Percentiles rank a stretch among this genome's conserved stretches.
These are phyloP conservation scores for Fusarium sp. DNA, from an alignment of 2,329 filamentous ascomycete genomes.

Conservation along the genomic window DNA sequence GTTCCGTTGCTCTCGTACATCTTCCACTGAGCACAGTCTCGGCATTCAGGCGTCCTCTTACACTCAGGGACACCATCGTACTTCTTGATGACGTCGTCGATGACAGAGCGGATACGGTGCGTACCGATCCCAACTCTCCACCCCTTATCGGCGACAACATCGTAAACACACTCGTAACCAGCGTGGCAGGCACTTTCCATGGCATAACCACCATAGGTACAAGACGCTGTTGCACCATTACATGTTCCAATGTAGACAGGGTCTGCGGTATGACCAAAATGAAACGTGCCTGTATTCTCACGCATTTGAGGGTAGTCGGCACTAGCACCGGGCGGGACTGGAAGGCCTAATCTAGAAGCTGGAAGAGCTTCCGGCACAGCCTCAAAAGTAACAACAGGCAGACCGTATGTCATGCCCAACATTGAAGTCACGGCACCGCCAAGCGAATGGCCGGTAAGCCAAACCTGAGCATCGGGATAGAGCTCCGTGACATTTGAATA, in stretches of 20 bases:
- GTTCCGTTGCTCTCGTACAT: slow-evolving; percentile 94
- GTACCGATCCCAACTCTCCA: slow-evolving; percentile 93
- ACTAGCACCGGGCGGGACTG: slow-evolving; percentile 81
- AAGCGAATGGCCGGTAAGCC: slow-evolving; percentile 92
- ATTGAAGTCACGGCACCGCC: slow-evolving; percentile 91
- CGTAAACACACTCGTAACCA: slow-evolving; percentile 88
- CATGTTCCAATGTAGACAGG: slow-evolving; percentile 94
- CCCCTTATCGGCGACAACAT: slow-evolving; percentile 89
- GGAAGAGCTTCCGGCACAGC: slow-evolving; percentile 92
- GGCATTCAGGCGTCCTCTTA: slow-evolving; percentile 79
- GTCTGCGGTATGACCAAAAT: slow-evolving; percentile 96
- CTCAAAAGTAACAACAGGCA: slow-evolving; percentile 92
- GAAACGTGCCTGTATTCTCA: slow-evolving; percentile 80
- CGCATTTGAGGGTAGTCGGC: slow-evolving; percentile 77
- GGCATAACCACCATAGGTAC: slow-evolving; percentile 92
- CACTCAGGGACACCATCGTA: slow-evolving; percentile 87
- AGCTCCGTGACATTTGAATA: slow-evolving; percentile 92
- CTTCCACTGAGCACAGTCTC: slow-evolving; percentile 93
- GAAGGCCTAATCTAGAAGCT: slow-evolving; percentile 84
- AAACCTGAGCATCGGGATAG: slow-evolving; percentile 86
- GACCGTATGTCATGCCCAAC: slow-evolving; percentile 88
- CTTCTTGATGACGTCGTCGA: slow-evolving; percentile 84
- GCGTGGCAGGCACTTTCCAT: slow-evolving; percentile 94
- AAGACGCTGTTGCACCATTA: slow-evolving; percentile 88
- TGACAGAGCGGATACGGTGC: slow-evolving; percentile 89